phyloP scores from a whole-genome alignment of 106 monocot genomes.

The Dendrobium chrysotoxum region DNA sequence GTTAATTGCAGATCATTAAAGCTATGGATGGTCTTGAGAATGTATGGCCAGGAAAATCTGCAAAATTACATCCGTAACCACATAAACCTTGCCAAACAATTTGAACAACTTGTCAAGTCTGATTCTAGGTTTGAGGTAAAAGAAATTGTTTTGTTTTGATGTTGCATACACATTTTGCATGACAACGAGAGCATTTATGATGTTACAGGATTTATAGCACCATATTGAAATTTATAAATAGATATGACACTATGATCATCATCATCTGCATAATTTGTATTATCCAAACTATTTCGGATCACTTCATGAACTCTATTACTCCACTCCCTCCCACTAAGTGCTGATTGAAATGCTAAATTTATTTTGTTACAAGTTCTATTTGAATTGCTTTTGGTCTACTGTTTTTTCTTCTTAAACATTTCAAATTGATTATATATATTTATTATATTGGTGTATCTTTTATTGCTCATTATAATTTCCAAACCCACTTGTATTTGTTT shows the following conservation, averaged over 20 bases:
- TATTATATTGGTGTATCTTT: no score
- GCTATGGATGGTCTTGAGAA: constrained; percentile 81
- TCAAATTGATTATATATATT: no score
- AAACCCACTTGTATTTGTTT: no score
- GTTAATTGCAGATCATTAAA: constrained; percentile 61
- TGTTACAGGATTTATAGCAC: no score
- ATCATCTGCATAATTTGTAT: background rate
- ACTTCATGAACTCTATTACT: background rate
- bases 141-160: background rate
- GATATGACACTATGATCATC: background rate
- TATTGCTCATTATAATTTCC: no score
- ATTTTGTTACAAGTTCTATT: background rate
- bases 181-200: background rate
- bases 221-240: background rate
- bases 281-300: background rate
- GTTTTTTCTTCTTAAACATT: background rate
- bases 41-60: constrained; percentile 70
- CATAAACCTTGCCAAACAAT: constrained; percentile 62
- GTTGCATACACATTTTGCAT: background rate
- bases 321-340: background rate
- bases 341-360: background rate
- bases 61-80: constrained; percentile 61
- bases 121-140: constrained; percentile 92
- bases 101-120: constrained; percentile 45
- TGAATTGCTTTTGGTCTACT: background rate